Evolutionary conservation across 2,329 filamentous ascomycete species (phyloP).

Genomic region (Coleophoma eucalyptorum): DNA sequence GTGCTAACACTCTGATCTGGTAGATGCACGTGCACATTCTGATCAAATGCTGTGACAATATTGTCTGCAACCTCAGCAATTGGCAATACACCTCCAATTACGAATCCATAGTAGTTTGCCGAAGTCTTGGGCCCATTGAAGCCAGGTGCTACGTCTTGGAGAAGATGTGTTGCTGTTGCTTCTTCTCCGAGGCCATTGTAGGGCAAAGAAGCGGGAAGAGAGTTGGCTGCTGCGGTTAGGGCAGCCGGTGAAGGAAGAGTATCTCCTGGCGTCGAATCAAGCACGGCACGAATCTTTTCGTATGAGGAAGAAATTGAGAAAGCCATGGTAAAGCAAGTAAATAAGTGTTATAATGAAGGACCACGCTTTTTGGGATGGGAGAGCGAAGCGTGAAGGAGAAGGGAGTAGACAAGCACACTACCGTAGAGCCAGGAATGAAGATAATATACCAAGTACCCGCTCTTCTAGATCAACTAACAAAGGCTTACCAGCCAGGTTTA

Average conservation of each 20-base stretch:
- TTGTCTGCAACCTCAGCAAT: constrained; percentile 80
- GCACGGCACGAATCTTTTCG: constrained; percentile 11
- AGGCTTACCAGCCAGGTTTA: no score
- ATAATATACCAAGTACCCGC: no score
- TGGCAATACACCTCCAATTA: constrained; percentile 77
- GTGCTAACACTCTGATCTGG: constrained; percentile 72
- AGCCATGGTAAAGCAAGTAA: constrained; percentile 7
- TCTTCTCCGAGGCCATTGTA: constrained; percentile 36
- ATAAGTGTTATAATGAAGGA: no score
- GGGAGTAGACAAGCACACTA: no score
- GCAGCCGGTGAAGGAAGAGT: constrained; percentile 18
- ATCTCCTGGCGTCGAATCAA: constrained; percentile 16
- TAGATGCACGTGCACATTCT: constrained; percentile 81
- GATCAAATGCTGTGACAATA: constrained; percentile 75
- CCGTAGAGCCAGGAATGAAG: no score
- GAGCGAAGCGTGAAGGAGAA: no score
- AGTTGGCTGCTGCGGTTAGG: constrained; percentile 14
- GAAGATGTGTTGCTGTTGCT: constrained; percentile 37
- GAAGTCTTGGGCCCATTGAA: constrained; percentile 27
- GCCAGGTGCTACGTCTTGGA: constrained; percentile 37
- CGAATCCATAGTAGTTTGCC: constrained; percentile 74
- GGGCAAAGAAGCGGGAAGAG: constrained; percentile 33
- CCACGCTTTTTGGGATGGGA: no score
- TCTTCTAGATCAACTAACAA: no score
- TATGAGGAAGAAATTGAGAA: constrained; percentile 22